Evolutionary conservation across 768 basidiomycete genomes (phyloP), one percentile per base, ranked within the genome.

Genomic region (Phylloporus sp.): DNA sequence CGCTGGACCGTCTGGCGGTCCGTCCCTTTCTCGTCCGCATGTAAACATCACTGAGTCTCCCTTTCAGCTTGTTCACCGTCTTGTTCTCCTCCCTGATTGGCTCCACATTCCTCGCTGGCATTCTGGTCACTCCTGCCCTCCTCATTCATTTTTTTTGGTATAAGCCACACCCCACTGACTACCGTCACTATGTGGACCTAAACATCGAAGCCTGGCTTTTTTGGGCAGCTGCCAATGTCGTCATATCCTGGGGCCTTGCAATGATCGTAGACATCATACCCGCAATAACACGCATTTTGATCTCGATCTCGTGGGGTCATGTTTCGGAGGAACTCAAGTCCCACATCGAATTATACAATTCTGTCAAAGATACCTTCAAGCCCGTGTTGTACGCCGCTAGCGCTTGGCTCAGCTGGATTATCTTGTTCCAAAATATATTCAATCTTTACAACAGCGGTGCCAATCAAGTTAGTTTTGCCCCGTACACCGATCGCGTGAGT

Each of bases 191-290:
- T 51, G 74, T 87, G 50, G 75, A 75, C 44, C 75, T 81, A 51
- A 89, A 84, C 60, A 63, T 84, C 36, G 71, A 84, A 61, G 82
- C 84, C 4, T 90, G 87, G 87, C 70, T 89, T 3, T 86, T 86
- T 64, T 90, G 87, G 86, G 80, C 78, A 7, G 88, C 86, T 5
- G 76, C 83, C 31, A 89, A 90, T 62, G 69, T 89, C 42, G 69
- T 86, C 48, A 74, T 88, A 42, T 88, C 86, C 3, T 90, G 87
- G 87, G 83, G 74, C 50, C 79, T 90, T 27, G 88, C 83, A 17
- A 69, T 86, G 67, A 67, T 84, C 49, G 69, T 88, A 55, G 84
- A 89, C 60, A 64, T 89, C 43, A 64, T 86, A 42, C 86, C 87
- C 10, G 68, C 74, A 34, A 38, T 82, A 41, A 54, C 72, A 41